Conservation (phyloP, 495 filamentous ascomycete genomes). For the Penicillium antarcticum region DNA sequence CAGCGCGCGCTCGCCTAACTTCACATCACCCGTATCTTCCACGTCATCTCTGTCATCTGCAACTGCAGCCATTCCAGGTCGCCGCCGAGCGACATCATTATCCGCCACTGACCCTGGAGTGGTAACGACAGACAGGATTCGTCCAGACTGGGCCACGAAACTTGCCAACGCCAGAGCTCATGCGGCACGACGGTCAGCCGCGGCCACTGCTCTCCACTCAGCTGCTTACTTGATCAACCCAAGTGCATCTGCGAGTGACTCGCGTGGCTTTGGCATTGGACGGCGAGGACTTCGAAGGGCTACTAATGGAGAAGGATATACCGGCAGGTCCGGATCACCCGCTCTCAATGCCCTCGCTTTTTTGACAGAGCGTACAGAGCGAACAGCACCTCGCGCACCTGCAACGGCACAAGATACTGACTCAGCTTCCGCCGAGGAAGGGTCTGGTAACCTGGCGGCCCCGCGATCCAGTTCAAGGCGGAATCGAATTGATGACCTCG, state of each 20-base stretch:
- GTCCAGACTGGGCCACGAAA: slow-evolving; percentile 93
- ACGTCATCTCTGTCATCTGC: slow-evolving; percentile 49
- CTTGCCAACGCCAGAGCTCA: slow-evolving; percentile 80
- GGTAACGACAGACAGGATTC: slow-evolving; percentile 85
- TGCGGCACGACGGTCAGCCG: slow-evolving; percentile 80
- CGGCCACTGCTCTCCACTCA: slow-evolving; percentile 91
- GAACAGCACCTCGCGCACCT: slow-evolving; percentile 24
- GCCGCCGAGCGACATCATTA: slow-evolving; percentile 75
- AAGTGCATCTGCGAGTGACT: slow-evolving; percentile 45
- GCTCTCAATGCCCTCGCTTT: slow-evolving; percentile 50
- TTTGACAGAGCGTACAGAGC: slow-evolving; percentile 42
- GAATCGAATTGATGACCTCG: slow-evolving; percentile 76
- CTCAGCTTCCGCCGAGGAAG: slow-evolving; percentile 40
- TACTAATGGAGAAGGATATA: slow-evolving; percentile 29
- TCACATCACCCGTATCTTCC: slow-evolving; percentile 71
- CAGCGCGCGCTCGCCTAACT: slow-evolving; percentile 37
- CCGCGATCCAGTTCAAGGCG: slow-evolving; percentile 58
- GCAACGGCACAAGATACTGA: slow-evolving; percentile 32
- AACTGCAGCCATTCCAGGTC: slow-evolving; percentile 31
- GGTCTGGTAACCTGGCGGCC: slow-evolving; percentile 40
- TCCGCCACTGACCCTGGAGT: slow-evolving; percentile 77
- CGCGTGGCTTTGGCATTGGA: slow-evolving; percentile 44
- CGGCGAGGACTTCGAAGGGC: slow-evolving; percentile 45
- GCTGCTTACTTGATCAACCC: slow-evolving; percentile 89
- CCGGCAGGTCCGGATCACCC: slow-evolving; percentile 40